Evolutionary conservation across 2,329 filamentous ascomycete species (phyloP).

Genomic region (Escovopsis sp.): DNA sequence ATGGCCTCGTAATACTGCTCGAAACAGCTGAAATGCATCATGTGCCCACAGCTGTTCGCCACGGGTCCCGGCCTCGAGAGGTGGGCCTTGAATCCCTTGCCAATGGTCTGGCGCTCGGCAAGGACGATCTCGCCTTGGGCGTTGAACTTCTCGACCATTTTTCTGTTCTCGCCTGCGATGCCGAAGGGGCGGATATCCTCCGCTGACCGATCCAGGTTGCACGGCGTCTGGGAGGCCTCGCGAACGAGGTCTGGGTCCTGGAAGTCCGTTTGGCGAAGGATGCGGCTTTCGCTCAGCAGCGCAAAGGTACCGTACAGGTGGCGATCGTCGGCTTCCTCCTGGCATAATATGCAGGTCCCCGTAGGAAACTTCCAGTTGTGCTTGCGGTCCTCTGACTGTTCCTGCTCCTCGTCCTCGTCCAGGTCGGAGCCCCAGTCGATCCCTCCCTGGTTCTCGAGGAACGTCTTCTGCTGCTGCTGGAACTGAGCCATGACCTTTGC

Average conservation of each 20-base stretch:
- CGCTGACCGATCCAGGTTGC: conserved; percentile 71
- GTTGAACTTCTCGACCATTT: conserved; percentile 61
- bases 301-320: conserved; percentile 88
- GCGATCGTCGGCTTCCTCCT: conserved; percentile 86
- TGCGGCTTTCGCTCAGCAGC: conserved; percentile 70
- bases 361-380: conserved; percentile 71
- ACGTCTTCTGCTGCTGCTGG: conserved; percentile 92
- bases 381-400: conserved; percentile 48
- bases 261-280: conserved; percentile 75
- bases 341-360: conserved; percentile 89
- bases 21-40: conserved; percentile 97
- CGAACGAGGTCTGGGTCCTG: conserved; percentile 70
- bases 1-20: conserved; percentile 82
- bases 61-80: conserved; percentile 60
- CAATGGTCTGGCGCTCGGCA: conserved; percentile 66
- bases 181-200: conserved; percentile 79
- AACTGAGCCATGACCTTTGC: conserved; percentile 96
- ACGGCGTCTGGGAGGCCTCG: conserved; percentile 65
- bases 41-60: conserved; percentile 84
- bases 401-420: conserved; percentile 51
- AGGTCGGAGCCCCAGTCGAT: conserved; percentile 75
- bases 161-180: conserved; percentile 73
- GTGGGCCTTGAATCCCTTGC: conserved; percentile 70
- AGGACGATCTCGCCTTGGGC: conserved; percentile 55
- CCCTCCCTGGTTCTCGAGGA: conserved; percentile 74